phyloP scores from a whole-genome alignment of 108 stramenopile genomes.

The Fragilariopsis cylindrus region DNA sequence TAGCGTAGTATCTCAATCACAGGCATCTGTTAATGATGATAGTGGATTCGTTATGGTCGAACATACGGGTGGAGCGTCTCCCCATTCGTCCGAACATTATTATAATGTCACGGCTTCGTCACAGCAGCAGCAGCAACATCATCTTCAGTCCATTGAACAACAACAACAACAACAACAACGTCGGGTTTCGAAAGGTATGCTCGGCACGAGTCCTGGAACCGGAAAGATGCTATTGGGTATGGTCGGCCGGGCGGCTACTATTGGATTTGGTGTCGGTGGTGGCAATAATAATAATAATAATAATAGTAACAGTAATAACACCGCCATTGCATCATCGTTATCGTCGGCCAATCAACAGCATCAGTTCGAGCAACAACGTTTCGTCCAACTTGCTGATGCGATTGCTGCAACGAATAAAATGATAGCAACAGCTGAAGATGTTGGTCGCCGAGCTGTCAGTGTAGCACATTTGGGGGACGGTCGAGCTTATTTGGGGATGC shows the following conservation, averaged over 20 bases:
- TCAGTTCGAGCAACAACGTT: constrained; percentile 5
- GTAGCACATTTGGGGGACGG: constrained; percentile 88
- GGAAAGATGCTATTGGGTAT: constrained; percentile 80
- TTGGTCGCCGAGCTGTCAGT: constrained; percentile 83
- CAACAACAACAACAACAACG: not conserved
- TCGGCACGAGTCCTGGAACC: constrained; percentile 89
- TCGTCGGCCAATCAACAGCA: constrained; percentile 14
- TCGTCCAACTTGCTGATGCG: constrained; percentile 44
- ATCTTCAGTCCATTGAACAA: not conserved
- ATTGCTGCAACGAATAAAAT: constrained; percentile 65
- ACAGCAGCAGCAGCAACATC: not conserved
- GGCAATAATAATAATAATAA: constrained; percentile 20
- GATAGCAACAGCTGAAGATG: constrained; percentile 84
- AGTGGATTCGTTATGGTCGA: constrained; percentile 86
- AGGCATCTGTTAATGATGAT: constrained; percentile 45
- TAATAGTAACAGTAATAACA: constrained; percentile 5
- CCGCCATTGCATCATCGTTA: constrained; percentile 9
- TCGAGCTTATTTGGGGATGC: constrained; percentile 83
- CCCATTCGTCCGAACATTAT: constrained; percentile 20
- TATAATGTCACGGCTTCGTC: constrained; percentile 8
- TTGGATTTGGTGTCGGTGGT: constrained; percentile 19
- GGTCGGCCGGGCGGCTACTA: constrained; percentile 35
- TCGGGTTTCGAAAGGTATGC: constrained; percentile 66
- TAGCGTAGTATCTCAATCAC: constrained; percentile 48
- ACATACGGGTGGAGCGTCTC: constrained; percentile 30